Percentiles rank a stretch among this genome's conserved stretches.
These are phyloP conservation scores for Colletotrichum caudatum DNA, from an alignment of 2,329 filamentous ascomycete genomes.

Conservation along the genomic window DNA sequence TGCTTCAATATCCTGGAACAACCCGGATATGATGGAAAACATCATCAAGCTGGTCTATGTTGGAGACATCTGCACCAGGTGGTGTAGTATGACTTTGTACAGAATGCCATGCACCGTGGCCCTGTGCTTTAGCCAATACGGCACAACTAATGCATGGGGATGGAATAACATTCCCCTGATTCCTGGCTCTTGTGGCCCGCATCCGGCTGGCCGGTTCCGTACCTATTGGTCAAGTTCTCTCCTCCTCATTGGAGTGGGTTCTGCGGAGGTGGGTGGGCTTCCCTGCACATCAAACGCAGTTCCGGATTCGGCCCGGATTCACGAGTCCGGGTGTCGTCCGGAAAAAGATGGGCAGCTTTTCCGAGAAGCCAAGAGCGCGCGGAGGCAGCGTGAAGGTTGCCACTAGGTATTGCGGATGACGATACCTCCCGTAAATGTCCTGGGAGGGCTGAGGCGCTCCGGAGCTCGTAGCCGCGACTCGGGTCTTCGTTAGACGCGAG, in stretches of 20 bases:
- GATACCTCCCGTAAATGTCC: background rate
- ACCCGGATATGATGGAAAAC: background rate
- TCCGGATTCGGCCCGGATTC: slow-evolving; percentile 33
- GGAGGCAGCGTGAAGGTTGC: background rate
- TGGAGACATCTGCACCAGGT: background rate
- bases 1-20: no score
- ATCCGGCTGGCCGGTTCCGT: no score
- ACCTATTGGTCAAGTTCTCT: no score
- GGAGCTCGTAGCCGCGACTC: slow-evolving; percentile 16
- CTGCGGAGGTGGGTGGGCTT: background rate
- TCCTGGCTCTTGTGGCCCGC: background rate
- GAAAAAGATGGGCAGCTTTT: slow-evolving; percentile 11
- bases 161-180: background rate
- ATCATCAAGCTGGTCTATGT: no score
- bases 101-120: background rate
- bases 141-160: background rate
- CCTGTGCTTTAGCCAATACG: slow-evolving; percentile 1
- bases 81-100: background rate
- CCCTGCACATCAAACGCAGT: background rate
- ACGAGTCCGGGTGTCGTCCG: background rate
- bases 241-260: background rate
- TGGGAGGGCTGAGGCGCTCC: background rate
- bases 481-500: slow-evolving; percentile 26
- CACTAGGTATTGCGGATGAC: background rate
- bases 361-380: background rate